Conservation (phyloP, 768 basidiomycete genomes). For the Tubosaeta sp. region DNA sequence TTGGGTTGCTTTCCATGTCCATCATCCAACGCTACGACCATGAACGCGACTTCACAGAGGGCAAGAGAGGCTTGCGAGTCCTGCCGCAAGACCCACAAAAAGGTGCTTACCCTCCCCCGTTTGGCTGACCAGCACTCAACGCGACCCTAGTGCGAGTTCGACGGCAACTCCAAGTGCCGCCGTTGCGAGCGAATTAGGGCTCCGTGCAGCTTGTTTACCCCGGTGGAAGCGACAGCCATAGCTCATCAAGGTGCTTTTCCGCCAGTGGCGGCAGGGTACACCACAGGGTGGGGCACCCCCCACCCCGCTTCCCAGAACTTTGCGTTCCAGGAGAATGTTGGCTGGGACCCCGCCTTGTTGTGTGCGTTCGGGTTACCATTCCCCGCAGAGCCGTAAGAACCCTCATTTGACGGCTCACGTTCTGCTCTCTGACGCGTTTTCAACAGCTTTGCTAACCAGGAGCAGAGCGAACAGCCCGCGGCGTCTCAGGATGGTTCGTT, state of each 20-base stretch:
- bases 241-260: constrained; percentile 6
- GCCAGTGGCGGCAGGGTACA: neutral
- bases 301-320: constrained; percentile 4
- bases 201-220: constrained; percentile 15
- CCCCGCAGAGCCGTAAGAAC: constrained; percentile 11
- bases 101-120: constrained; percentile 7
- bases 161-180: constrained; percentile 10
- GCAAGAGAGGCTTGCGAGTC: constrained; percentile 23
- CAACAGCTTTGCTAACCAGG: constrained; percentile 5
- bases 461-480: constrained; percentile 9
- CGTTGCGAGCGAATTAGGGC: constrained; percentile 14
- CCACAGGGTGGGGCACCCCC: constrained; percentile 6
- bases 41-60: constrained; percentile 20
- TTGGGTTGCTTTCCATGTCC: neutral
- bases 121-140: neutral
- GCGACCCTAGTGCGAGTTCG: constrained; percentile 16
- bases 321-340: neutral
- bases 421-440: constrained; percentile 2
- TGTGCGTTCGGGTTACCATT: too few relatives aligned
- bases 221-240: neutral
- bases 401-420: neutral
- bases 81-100: constrained; percentile 26
- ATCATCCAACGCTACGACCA: constrained; percentile 7
- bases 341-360: neutral
- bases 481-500: constrained; percentile 6